Percentiles rank a stretch among this genome's conserved stretches.
These are phyloP conservation scores for Globisporangium takayamanum DNA, from an alignment of 352 stramenopile species.

Conservation along the genomic window DNA sequence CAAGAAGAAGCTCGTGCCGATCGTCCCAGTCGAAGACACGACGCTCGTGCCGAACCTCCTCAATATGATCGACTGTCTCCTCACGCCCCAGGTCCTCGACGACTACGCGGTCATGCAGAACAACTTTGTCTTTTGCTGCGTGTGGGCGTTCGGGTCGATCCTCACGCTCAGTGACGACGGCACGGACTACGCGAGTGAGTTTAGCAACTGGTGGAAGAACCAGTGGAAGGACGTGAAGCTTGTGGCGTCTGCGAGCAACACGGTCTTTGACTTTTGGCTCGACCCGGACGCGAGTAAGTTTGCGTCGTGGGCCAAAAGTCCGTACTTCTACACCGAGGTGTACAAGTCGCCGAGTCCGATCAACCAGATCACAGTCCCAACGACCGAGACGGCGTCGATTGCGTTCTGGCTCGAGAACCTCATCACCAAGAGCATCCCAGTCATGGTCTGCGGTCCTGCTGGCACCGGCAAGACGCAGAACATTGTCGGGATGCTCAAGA, in stretches of 20 bases:
- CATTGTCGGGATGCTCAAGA: constrained; percentile 93
- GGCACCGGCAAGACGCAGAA: constrained; percentile 95
- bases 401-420: constrained; percentile 95
- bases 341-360: constrained; percentile 83
- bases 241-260: constrained; percentile 88
- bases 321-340: constrained; percentile 91
- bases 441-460: constrained; percentile 93
- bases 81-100: constrained; percentile 76
- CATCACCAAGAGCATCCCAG: constrained; percentile 83
- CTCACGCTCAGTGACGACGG: constrained; percentile 91
- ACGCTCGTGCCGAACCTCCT: constrained; percentile 90
- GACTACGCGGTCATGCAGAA: constrained; percentile 84
- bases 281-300: constrained; percentile 90
- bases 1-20: constrained; percentile 88
- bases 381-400: constrained; percentile 93
- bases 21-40: constrained; percentile 92
- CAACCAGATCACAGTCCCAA: constrained; percentile 91
- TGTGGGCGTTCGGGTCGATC: constrained; percentile 93
- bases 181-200: constrained; percentile 91
- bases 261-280: constrained; percentile 97
- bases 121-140: constrained; percentile 94
- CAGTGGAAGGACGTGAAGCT: constrained; percentile 96
- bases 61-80: constrained; percentile 92
- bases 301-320: constrained; percentile 93
- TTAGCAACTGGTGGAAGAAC: constrained; percentile 94